Evolutionary conservation across 352 stramenopile species (phyloP).

Genomic region (Elongisporangium prolatum): DNA sequence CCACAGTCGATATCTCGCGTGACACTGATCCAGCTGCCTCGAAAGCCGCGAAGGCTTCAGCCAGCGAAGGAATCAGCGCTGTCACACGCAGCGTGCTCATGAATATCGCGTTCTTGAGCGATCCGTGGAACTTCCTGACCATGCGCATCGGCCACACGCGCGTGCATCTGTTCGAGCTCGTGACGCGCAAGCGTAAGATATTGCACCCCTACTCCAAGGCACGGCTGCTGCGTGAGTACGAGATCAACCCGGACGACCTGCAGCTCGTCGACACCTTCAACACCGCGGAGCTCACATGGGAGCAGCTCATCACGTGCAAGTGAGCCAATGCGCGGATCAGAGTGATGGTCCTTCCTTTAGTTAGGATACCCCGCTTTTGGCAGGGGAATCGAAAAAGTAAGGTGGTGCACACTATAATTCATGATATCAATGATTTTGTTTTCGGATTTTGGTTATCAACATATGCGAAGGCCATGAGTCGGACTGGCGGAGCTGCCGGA

Average conservation of each 20-base stretch:
- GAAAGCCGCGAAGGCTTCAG: neutral
- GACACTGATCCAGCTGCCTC: neutral
- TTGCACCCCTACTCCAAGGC: constrained; percentile 45
- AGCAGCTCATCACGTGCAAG: constrained; percentile 43
- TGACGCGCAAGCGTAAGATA: constrained; percentile 26
- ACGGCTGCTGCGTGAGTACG: constrained; percentile 46
- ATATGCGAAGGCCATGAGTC: neutral
- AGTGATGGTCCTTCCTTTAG: neutral
- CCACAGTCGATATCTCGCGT: neutral
- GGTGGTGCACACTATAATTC: neutral
- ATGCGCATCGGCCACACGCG: constrained; percentile 44
- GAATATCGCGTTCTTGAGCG: constrained; percentile 52
- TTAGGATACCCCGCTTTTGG: too few species aligned
- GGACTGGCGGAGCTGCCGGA: neutral
- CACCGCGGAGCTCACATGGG: constrained; percentile 40
- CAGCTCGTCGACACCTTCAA: constrained; percentile 40
- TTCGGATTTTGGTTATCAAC: neutral
- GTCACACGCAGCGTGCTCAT: constrained; percentile 37
- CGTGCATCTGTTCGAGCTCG: constrained; percentile 31
- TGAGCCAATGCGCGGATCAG: constrained; percentile 11
- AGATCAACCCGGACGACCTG: constrained; percentile 30
- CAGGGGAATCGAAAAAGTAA: neutral
- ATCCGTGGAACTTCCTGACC: constrained; percentile 47
- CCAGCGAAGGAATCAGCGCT: neutral
- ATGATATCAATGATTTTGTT: neutral